phyloP scores from a whole-genome alignment of 1,284 basidiomycete species.

The Sparassis latifolia region DNA sequence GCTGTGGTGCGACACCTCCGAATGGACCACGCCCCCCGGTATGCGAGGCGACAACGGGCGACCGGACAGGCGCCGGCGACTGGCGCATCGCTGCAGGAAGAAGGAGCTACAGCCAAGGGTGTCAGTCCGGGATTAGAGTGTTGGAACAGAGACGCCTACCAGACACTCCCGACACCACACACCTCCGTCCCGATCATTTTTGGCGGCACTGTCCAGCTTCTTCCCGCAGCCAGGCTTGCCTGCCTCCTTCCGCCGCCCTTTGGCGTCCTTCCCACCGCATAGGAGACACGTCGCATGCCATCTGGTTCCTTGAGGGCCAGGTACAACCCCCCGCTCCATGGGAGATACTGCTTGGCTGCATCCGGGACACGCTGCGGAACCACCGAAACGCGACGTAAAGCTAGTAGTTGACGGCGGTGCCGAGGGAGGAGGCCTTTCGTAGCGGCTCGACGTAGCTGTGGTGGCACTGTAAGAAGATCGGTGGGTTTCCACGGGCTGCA shows the following conservation, averaged over 20 bases:
- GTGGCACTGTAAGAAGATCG: slow-evolving; percentile 10
- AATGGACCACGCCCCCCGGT: slow-evolving; percentile 35
- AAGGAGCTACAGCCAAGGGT: slow-evolving; percentile 40
- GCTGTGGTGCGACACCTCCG: slow-evolving; percentile 38
- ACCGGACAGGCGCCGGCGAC: slow-evolving; percentile 42
- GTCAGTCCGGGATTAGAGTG: background rate
- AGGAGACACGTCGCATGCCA: slow-evolving; percentile 75
- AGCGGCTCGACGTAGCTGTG: slow-evolving; percentile 34
- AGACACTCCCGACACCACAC: slow-evolving; percentile 81
- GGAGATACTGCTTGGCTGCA: slow-evolving; percentile 65
- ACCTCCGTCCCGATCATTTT: slow-evolving; percentile 57
- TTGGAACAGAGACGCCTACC: slow-evolving; percentile 36
- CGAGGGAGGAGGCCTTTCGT: slow-evolving; percentile 37
- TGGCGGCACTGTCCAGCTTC: slow-evolving; percentile 76
- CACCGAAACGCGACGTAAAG: slow-evolving; percentile 53
- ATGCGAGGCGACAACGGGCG: slow-evolving; percentile 37
- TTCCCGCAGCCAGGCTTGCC: slow-evolving; percentile 73
- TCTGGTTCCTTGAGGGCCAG: slow-evolving; percentile 69
- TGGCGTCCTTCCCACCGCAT: slow-evolving; percentile 62
- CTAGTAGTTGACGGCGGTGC: slow-evolving; percentile 31
- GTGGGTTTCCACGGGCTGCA: slow-evolving; percentile 1
- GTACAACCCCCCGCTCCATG: slow-evolving; percentile 79
- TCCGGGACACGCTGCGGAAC: slow-evolving; percentile 58
- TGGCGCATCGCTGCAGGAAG: slow-evolving; percentile 44
- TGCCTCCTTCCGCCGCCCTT: slow-evolving; percentile 37